Base-by-base conservation (phyloP, 1,139 yeast genomes). In the Ogataea hybrid region DNA sequence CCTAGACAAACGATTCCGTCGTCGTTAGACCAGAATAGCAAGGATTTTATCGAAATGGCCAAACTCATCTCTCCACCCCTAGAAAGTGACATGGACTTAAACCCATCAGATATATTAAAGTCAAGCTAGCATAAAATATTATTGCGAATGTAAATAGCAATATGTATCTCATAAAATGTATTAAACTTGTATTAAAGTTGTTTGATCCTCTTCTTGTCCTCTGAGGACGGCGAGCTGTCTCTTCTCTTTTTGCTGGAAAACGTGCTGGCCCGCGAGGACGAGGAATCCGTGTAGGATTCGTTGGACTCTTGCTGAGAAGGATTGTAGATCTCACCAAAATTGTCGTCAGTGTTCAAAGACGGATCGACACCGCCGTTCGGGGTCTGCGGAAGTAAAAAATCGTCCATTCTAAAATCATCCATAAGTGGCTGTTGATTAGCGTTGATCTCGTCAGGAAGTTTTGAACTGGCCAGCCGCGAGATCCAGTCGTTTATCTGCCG, bases 401-500 rank as follows among this genome's bases (percentile, higher is more conserved):
- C 67, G 32, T 63, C 67, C 41, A 61, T 62, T 30, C 53, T 48
- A 44, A 61, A 62, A 22, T 56, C 61, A 37, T 58, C 61, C 34
- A 44, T 37, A 9, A 33, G 28, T 17, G 56, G 50, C 8, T 51
- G 41, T 7, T 51, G 42, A 20, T 44, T 49, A n/a, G 41, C 21
- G 28, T 40, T 47, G 11, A 32, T 6, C 6, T 44, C 49, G 22
- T 54, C 54, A 11, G 42, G 32, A 15, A 23, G 28, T 33, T 39
- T 44, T 14, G 36, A 10, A 32, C 37, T 44, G 18, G 54, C 39
- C 22, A 43, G 29, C 38, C 67, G 73, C 44, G 67, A 76, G 36
- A 77, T 68, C 81, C 81, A 76, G 50, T 78, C 82, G 54, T 76
- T 79, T 1, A 76, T 79, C 53, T 77, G 81, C 57, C 70, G 76